Conservation (phyloP, 768 basidiomycete species). For the Russula earlei region DNA sequence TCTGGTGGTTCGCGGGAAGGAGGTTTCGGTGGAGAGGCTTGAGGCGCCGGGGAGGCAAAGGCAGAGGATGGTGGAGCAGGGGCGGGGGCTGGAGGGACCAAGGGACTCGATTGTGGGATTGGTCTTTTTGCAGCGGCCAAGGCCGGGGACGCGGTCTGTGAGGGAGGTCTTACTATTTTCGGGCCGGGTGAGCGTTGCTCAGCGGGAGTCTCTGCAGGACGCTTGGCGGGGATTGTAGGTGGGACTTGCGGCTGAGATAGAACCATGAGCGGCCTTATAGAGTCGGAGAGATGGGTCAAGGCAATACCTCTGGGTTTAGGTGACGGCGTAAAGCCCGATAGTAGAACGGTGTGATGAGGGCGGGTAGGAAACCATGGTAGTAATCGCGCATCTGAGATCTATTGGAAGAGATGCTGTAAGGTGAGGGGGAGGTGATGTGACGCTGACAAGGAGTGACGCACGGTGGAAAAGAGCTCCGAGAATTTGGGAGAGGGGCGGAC, state of each 20-base stretch:
- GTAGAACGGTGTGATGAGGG: conserved; percentile 9
- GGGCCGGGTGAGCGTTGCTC: conserved; percentile 17
- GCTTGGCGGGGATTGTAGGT: conserved; percentile 16
- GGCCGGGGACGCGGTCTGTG: conserved; percentile 14
- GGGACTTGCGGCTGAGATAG: conserved; percentile 1
- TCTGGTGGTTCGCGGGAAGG: background rate
- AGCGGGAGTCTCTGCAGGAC: conserved; percentile 9
- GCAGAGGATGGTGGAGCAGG: conserved; percentile 5
- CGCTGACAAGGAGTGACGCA: conserved; percentile 6
- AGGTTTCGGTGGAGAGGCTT: conserved; percentile 11
- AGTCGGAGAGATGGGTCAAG: background rate
- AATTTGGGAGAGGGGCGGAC: conserved; percentile 15
- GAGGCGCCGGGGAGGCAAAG: background rate
- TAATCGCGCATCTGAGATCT: conserved; percentile 3
- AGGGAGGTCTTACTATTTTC: conserved; percentile 8
- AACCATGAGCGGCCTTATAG: background rate
- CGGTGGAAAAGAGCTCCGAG: conserved; percentile 12
- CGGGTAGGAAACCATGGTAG: conserved; percentile 15
- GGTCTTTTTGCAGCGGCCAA: conserved; percentile 10
- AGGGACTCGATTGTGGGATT: conserved; percentile 10
- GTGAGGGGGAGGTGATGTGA: conserved; percentile 5
- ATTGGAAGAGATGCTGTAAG: background rate
- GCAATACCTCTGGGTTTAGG: conserved; percentile 18
- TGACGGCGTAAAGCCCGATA: conserved; percentile 15
- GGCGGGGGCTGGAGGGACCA: conserved; percentile 6